Evolutionary conservation across 768 basidiomycete genomes (phyloP), one percentile per base, ranked within the genome.

Genomic region (Termitomyces sp.): DNA sequence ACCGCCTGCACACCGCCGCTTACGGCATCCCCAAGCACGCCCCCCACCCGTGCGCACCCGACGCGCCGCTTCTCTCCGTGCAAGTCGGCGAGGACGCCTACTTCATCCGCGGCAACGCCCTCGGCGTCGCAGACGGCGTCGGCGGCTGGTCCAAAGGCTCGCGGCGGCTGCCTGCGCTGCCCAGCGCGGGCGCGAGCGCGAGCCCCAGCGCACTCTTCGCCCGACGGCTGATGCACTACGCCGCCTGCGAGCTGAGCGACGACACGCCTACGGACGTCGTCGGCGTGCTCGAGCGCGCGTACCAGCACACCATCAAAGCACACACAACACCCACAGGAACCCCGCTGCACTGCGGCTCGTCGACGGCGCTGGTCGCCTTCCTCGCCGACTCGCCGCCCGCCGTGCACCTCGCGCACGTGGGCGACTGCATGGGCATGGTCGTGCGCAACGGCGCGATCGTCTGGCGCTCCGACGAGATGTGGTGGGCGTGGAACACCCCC

Each of bases 111-210:
- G 81, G 86, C 57, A 90, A 94, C 66, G 90, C 92, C 6, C 87
- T 98, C 78, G 95, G 95, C 18, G 88, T 98, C 9, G 92, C 94
- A 4, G 95, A 98, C 68, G 95, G 95, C 32, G 95, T 98, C 0
- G 95, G 95, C 0, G 94, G 94, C 0, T 97, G 94, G 94, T 28
- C 28, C 28, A 28, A 28, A 28, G 4, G 4, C 28, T 4, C 28
- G 3, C 28, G 6, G 43, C 53, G n/a, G 1, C 18, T 6, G 1
- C 6, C 14, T 6, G 3, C 6, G 6, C 58, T 63, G 0, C 67
- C 72, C 18, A 72, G 68, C 52, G 74, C 73, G 3, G n/a, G n/a
- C n/a, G n/a, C n/a, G n/a, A n/a, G n/a, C n/a, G n/a, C n/a, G n/a
- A 77, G 66, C 52, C 74, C 73, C 4, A 77, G 66, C 58, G 81